These are phyloP conservation scores for Yueomyces sinensis DNA, from an alignment of 805 yeast species.

Conservation along the genomic window DNA sequence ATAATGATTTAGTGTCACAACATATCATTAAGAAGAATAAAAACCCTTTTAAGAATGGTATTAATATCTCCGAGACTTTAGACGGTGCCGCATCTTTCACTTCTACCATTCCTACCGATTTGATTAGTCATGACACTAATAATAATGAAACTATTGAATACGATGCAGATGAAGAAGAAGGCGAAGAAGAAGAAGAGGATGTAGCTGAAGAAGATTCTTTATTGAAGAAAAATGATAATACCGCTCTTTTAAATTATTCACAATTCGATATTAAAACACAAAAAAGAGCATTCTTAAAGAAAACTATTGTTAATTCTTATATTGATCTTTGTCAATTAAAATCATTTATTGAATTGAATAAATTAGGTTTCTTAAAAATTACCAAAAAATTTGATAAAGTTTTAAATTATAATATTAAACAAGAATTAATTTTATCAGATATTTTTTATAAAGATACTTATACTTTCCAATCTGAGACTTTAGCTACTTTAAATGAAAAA, in stretches of 20 bases:
- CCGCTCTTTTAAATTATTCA: slow-evolving; percentile 36
- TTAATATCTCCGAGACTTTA: neutral
- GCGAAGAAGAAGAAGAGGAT: slow-evolving; percentile 15
- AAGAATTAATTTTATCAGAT: slow-evolving; percentile 31
- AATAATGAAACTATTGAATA: neutral
- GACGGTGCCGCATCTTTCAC: neutral
- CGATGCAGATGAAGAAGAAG: slow-evolving; percentile 3
- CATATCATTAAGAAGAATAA: slow-evolving; percentile 5
- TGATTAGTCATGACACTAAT: neutral
- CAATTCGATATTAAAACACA: slow-evolving; percentile 39
- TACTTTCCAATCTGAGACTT: slow-evolving; percentile 41
- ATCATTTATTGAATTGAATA: slow-evolving; percentile 72
- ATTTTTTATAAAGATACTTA: slow-evolving; percentile 35
- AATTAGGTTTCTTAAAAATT: slow-evolving; percentile 77
- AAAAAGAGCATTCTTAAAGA: slow-evolving; percentile 52
- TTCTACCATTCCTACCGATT: neutral
- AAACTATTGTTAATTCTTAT: slow-evolving; percentile 47
- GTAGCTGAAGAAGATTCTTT: slow-evolving; percentile 28
- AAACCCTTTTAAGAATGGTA: neutral
- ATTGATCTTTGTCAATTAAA: slow-evolving; percentile 70
- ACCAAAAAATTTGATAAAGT: slow-evolving; percentile 85
- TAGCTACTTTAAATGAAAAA: slow-evolving; percentile 35
- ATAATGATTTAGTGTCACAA: slow-evolving; percentile 33
- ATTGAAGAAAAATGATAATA: slow-evolving; percentile 28
- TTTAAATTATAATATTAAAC: slow-evolving; percentile 40